Base-by-base conservation (phyloP, 202 grass and related monocot species). In the Setaria viridis region DNA sequence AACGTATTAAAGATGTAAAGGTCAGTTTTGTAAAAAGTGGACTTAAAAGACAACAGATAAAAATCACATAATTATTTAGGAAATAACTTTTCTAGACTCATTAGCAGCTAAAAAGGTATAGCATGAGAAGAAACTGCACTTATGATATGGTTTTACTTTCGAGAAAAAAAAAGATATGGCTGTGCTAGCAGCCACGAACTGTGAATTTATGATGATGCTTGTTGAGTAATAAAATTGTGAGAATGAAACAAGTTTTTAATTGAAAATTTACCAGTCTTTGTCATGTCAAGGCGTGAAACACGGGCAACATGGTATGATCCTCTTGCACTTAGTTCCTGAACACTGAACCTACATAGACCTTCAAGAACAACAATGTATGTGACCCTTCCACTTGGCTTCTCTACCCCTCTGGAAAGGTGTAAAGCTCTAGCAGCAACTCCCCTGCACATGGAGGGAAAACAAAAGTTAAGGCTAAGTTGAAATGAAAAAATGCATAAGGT, bases 401-500 rank as follows among this genome's bases (percentile, higher is more conserved):
- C 97, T 37, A 99, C 97, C 34, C 90, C 97, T 94, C 92, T 91
- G 30, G 97, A 99, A 83, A 99, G 93, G 84, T 99, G 97, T 81
- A 99, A 89, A 77, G 97, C 97, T 90, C 94, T 99, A 82, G 97
- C 97, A 48, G 97, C 97, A 93, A 99, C 97, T 83, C 97, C 97
- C 77, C 97, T 99, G 43, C 54, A 84, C 39, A 85, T 73, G 60
- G 76, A 84, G 66, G 30, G 12, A 65, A 83, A 68, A 60, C 29
- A 53, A 59, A 59, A 70, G 67, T 81, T 19, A 21, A 50, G 46
- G 54, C 35, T 16, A 66, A 47, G 6, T 62, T 57, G 1, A 53
- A 73, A 62, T 30, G 51, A 32, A n/a, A 62, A 82, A 72, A 68
- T 9, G 20, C 63, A 21, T 47, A 70, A 57, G 4, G 10, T 77